Conservation (phyloP, 2,329 filamentous ascomycete species). For the Hymenoscyphus infarciens region DNA sequence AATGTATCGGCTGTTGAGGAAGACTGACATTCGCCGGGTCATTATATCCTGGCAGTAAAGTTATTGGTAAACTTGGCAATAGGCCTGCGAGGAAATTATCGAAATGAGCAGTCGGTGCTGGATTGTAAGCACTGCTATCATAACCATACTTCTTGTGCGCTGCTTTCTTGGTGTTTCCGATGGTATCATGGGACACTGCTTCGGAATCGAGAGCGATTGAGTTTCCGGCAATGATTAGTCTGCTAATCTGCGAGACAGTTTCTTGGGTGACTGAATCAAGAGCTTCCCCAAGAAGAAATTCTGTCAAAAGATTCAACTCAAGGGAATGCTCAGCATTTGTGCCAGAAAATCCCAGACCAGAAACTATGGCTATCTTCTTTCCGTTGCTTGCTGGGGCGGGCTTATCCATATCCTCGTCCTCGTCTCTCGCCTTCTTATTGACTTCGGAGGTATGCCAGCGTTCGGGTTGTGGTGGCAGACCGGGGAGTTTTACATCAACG, state of each 20-base stretch:
- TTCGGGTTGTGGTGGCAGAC: slow-evolving; percentile 75
- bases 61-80: slow-evolving; percentile 82
- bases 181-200: slow-evolving; percentile 29
- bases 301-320: slow-evolving; percentile 71
- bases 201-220: slow-evolving; percentile 53
- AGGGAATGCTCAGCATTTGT: slow-evolving; percentile 68
- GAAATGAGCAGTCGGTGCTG: slow-evolving; percentile 76
- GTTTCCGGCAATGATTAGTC: slow-evolving; percentile 89
- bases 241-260: slow-evolving; percentile 65
- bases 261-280: slow-evolving; percentile 57
- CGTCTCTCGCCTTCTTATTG: slow-evolving; percentile 36
- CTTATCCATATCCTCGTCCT: slow-evolving; percentile 45
- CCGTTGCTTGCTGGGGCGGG: slow-evolving; percentile 35
- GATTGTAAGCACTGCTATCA: slow-evolving; percentile 83
- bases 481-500: slow-evolving; percentile 83
- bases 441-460: slow-evolving; percentile 69
- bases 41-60: slow-evolving; percentile 75
- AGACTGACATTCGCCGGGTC: slow-evolving; percentile 89
- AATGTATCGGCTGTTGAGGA: slow-evolving; percentile 89
- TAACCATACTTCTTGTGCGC: slow-evolving; percentile 86
- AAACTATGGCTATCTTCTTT: slow-evolving; percentile 76
- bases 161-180: slow-evolving; percentile 34
- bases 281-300: slow-evolving; percentile 84
- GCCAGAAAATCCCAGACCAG: slow-evolving; percentile 80
- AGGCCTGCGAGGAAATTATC: slow-evolving; percentile 79